These are phyloP conservation scores for Nepenthes alata DNA, from an alignment of 179 eudicot species.

Conservation along the genomic window DNA sequence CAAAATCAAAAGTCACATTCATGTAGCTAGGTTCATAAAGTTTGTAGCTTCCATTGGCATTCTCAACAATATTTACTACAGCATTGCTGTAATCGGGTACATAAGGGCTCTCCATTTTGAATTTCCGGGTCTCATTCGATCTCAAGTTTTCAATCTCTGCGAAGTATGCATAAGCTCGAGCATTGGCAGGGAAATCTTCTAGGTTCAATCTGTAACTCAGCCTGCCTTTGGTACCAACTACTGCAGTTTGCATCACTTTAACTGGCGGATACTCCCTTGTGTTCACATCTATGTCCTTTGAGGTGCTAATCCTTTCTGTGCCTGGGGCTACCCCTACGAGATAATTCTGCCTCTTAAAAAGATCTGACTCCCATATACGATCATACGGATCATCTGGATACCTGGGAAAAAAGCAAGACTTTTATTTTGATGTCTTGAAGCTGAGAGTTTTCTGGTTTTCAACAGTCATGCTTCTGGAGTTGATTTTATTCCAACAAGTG, in stretches of 20 bases:
- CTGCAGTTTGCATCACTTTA: conserved; percentile 98
- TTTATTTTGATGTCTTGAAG: neutral
- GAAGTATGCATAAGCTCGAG: conserved; percentile 89
- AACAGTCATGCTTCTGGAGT: too few relatives aligned
- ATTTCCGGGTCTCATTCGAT: conserved; percentile 59
- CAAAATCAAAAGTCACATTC: conserved; percentile 75
- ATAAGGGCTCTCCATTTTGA: conserved; percentile 65
- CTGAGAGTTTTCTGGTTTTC: neutral
- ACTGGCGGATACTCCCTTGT: conserved; percentile 88
- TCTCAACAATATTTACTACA: conserved; percentile 88
- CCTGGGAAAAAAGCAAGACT: conserved; percentile 29
- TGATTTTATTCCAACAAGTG: too few relatives aligned
- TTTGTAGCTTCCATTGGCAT: conserved; percentile 87
- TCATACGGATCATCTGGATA: conserved; percentile 99
- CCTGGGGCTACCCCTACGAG: conserved; percentile 86
- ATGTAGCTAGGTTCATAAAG: conserved; percentile 93
- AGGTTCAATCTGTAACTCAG: conserved; percentile 67
- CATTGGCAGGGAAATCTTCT: conserved; percentile 91
- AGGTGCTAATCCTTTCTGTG: conserved; percentile 64
- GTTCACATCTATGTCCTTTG: conserved; percentile 47
- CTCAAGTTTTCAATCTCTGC: conserved; percentile 76
- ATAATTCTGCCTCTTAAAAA: conserved; percentile 68
- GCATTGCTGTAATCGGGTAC: conserved; percentile 87
- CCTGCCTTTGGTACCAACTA: conserved; percentile 65
- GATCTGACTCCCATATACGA: conserved; percentile 94